Evolutionary conservation across 2,329 filamentous ascomycete species (phyloP).

Genomic region (Hypomyces rosellus): DNA sequence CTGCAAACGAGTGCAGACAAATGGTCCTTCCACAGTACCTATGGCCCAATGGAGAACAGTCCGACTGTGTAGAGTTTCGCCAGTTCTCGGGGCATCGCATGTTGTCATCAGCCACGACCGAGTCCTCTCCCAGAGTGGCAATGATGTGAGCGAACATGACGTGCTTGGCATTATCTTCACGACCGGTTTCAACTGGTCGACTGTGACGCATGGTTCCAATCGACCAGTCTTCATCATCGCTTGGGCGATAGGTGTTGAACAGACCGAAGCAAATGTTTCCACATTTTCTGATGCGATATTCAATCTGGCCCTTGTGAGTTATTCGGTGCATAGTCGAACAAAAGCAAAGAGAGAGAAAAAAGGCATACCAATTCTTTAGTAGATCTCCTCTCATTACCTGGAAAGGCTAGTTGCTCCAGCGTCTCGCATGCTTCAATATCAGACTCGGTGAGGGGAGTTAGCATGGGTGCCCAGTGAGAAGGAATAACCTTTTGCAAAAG

Average conservation of each 20-base stretch:
- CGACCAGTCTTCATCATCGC: conserved; percentile 39
- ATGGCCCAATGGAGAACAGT: conserved; percentile 55
- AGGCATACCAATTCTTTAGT: conserved; percentile 47
- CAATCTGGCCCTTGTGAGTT: conserved; percentile 18
- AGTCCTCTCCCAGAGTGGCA: conserved; percentile 60
- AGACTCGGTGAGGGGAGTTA: conserved; percentile 63
- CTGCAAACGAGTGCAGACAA: conserved; percentile 75
- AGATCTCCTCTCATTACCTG: conserved; percentile 42
- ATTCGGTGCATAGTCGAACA: not conserved
- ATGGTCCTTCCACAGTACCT: conserved; percentile 68
- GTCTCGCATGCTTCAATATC: conserved; percentile 56
- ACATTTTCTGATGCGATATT: conserved; percentile 26
- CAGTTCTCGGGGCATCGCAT: conserved; percentile 70
- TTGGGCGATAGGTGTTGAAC: conserved; percentile 59
- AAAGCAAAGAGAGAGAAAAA: not conserved
- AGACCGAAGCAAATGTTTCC: conserved; percentile 69
- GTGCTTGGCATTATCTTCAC: conserved; percentile 28
- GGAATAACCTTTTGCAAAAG: conserved; percentile 40
- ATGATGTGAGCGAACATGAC: conserved; percentile 74
- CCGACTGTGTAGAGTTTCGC: conserved; percentile 39
- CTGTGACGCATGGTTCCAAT: conserved; percentile 45
- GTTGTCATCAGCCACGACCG: conserved; percentile 63
- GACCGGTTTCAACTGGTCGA: conserved; percentile 50
- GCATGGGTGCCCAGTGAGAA: conserved; percentile 54
- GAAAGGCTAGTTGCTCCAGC: conserved; percentile 50